Conservation (phyloP, 2,329 filamentous ascomycete species). For the Nothomitra cinnamomea region DNA sequence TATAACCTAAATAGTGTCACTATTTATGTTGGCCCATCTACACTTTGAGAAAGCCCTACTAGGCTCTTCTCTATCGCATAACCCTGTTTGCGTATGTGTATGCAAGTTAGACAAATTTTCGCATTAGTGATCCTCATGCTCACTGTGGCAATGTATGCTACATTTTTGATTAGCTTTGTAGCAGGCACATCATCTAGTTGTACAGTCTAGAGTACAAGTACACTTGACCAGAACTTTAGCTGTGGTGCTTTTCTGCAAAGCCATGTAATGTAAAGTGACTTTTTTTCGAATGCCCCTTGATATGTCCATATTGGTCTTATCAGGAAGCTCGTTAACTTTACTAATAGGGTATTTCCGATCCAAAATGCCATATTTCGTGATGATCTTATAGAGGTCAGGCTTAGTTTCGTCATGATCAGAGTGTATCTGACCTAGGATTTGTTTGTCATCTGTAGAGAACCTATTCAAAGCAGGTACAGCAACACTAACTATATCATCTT, state of each 20-base stretch:
- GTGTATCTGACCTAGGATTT: background rate
- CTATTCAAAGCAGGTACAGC: background rate
- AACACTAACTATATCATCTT: background rate
- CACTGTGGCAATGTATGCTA: background rate
- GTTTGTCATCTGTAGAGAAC: background rate
- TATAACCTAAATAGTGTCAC: no score
- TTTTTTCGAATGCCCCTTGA: background rate
- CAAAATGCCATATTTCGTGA: background rate
- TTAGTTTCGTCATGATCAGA: background rate
- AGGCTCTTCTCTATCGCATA: no score
- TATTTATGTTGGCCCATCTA: no score
- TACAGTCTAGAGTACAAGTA: background rate
- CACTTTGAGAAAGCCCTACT: no score
- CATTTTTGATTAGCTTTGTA: background rate
- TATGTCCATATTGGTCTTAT: background rate
- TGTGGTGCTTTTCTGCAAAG: background rate
- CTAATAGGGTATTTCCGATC: background rate
- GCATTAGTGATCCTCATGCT: background rate
- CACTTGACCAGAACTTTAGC: background rate
- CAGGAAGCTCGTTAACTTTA: background rate
- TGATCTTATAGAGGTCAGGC: background rate
- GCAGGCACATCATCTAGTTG: background rate
- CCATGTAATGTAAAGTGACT: background rate
- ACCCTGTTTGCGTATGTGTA: no score
- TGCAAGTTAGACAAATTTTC: background rate